Conservation (phyloP, 2,329 filamentous ascomycete species). For the Penicillium sp. region DNA sequence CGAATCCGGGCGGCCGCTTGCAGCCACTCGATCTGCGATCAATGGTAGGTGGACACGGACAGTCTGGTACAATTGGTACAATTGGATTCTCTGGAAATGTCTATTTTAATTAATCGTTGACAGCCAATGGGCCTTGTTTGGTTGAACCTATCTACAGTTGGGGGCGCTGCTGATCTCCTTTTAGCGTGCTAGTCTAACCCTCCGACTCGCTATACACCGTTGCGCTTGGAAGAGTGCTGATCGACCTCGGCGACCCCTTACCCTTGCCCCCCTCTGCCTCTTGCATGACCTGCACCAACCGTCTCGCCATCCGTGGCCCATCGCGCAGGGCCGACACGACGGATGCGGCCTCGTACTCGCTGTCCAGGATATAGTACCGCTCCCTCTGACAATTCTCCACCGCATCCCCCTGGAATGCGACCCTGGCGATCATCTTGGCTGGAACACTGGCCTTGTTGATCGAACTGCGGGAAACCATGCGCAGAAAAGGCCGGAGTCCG, state of each 20-base stretch:
- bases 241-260: constrained; percentile 33
- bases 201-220: constrained; percentile 9
- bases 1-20: constrained; percentile 31
- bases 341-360: constrained; percentile 42
- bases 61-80: neutral
- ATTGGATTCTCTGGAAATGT: neutral
- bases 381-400: constrained; percentile 36
- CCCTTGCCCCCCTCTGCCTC: constrained; percentile 34
- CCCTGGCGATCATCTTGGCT: constrained; percentile 39
- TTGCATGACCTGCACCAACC: constrained; percentile 36
- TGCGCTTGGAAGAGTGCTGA: constrained; percentile 12
- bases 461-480: constrained; percentile 39
- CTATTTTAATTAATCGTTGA: no score
- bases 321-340: constrained; percentile 37
- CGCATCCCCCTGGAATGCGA: constrained; percentile 37
- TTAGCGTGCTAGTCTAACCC: constrained; percentile 1
- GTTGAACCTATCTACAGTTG: neutral
- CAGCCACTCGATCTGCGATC: constrained; percentile 9
- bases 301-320: constrained; percentile 29
- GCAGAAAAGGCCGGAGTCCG: constrained; percentile 37
- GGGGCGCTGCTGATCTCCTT: neutral
- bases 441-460: constrained; percentile 41
- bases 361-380: constrained; percentile 39
- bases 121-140: neutral
- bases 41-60: no score